Evolutionary conservation across 164 flowering plant genomes (phyloP).

Genomic region (Kalanchoe fedtschenkoi): DNA sequence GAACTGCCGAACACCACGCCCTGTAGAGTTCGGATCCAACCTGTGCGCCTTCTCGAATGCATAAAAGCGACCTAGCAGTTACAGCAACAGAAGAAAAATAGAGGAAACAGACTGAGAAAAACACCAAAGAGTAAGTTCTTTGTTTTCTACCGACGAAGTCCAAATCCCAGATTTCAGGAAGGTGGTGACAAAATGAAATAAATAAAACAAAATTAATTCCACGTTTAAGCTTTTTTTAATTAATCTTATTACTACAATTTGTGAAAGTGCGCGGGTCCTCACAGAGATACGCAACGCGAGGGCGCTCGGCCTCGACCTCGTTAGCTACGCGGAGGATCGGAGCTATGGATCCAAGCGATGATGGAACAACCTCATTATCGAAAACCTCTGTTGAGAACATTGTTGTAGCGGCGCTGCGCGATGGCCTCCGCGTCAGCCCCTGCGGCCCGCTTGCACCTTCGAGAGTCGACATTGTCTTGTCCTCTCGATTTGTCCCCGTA

Average conservation of each 20-base stretch:
- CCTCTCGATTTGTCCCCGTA: background rate
- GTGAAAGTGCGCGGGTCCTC: slow-evolving; percentile 9
- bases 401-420: slow-evolving; percentile 74
- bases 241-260: background rate
- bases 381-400: slow-evolving; percentile 80
- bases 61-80: slow-evolving; percentile 72
- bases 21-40: slow-evolving; percentile 74
- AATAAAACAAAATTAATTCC: background rate
- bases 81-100: background rate
- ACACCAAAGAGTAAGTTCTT: no score
- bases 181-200: background rate
- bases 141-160: no score
- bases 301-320: slow-evolving; percentile 74
- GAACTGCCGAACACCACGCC: slow-evolving; percentile 96
- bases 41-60: slow-evolving; percentile 94
- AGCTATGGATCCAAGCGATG: slow-evolving; percentile 70
- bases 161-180: no score
- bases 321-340: slow-evolving; percentile 88
- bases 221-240: background rate
- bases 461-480: background rate
- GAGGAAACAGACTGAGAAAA: background rate
- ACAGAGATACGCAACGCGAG: slow-evolving; percentile 96
- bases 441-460: slow-evolving; percentile 26
- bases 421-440: slow-evolving; percentile 59
- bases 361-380: slow-evolving; percentile 89